These are phyloP conservation scores for Sapria himalayana DNA, from an alignment of 345 rosid species.

Conservation along the genomic window DNA sequence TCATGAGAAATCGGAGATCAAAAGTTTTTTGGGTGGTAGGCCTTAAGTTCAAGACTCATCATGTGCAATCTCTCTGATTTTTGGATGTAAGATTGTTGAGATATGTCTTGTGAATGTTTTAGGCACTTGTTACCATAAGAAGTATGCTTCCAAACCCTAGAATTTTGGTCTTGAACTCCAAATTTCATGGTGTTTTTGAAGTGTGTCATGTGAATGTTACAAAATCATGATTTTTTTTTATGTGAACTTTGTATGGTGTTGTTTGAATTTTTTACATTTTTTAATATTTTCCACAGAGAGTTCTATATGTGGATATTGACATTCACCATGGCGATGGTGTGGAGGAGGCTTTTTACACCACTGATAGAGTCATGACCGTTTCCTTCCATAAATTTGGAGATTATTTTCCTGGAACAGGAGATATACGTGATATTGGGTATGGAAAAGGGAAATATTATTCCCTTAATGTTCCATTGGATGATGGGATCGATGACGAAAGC, in stretches of 20 bases:
- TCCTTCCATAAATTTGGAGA: slow-evolving; percentile 53
- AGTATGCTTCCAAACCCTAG: no score
- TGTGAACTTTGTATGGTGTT: background rate
- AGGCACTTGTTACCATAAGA: no score
- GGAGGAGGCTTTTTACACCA: slow-evolving; percentile 50
- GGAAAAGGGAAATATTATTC: slow-evolving; percentile 41
- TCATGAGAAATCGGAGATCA: no score
- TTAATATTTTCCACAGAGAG: slow-evolving; percentile 20
- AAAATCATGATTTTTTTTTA: background rate
- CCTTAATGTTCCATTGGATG: slow-evolving; percentile 49
- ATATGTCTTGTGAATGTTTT: no score
- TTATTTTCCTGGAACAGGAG: slow-evolving; percentile 57
- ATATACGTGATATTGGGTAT: slow-evolving; percentile 32
- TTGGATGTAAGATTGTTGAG: no score
- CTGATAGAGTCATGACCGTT: slow-evolving; percentile 57
- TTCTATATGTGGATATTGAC: slow-evolving; percentile 45
- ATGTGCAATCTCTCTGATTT: no score
- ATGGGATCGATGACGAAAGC: slow-evolving; percentile 53
- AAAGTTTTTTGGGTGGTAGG: no score
- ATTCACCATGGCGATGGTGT: slow-evolving; percentile 56
- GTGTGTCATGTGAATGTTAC: no score
- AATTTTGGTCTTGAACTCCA: no score
- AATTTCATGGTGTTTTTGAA: no score
- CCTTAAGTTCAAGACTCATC: no score
- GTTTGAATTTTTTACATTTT: background rate